Evolutionary conservation across 129 eudicot species (phyloP), one percentile per base, ranked within the genome.

Genomic region (Chrysanthemum lavandulifolium): DNA sequence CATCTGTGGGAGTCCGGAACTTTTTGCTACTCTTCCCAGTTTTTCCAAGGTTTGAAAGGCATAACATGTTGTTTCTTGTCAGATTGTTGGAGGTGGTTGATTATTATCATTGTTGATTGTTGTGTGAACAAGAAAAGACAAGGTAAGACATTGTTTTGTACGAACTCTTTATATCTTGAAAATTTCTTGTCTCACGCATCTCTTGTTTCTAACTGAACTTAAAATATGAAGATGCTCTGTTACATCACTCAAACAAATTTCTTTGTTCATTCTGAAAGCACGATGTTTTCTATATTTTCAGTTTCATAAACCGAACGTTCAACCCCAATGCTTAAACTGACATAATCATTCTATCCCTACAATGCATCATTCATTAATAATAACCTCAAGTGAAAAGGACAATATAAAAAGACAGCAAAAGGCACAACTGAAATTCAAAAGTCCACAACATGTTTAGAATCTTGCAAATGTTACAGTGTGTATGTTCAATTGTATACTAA

Each of bases 41-140:
- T 76, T 81, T 81, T 13, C 84, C 84, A 13, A 80, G 43, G 1
- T 74, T 49, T 6, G 84, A 65, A 31, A 80, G 63, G 54, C 84
- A 81, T 71, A 81, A 45, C 74, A 76, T 72, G 52, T 70, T 74
- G 71, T 51, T 77, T 77, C 57, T 61, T 77, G 79, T 47, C 67
- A 36, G 67, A 75, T 61, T 62, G 7, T 61, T 57, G 53, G 14
- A 40, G 43, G 65, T 71, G 58, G 27, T 77, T 60, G 68, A 49
- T 53, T 70, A 40, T 70, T 16, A 43, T 10, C 51, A 52, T 70
- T 70, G 76, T 70, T 74, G 47, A 65, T 54, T 77, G 65, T 70
- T 21, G 76, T 75, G 61, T 58, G 16, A 45, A 74, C 40, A 65
- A 9, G 36, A 19, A 36, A 67, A 33, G 65, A 65, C 66, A 25